Evolutionary conservation across 148 eudicot genomes (phyloP).

Genomic region (Rhododendron henanense): DNA sequence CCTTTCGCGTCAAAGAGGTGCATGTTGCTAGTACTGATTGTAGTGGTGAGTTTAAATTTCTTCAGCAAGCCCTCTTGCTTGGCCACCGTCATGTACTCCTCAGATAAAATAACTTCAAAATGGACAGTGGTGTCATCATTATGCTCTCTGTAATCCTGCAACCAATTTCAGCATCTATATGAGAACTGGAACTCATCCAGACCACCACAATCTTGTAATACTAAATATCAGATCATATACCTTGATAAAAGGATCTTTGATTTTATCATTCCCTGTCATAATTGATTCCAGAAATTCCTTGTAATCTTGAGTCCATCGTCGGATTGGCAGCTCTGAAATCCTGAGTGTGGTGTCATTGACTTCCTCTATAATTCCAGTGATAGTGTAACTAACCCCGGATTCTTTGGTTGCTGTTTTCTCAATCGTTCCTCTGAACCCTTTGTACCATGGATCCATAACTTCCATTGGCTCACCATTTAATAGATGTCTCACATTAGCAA

Average conservation of each 20-base stretch:
- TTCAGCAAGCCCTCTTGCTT: conserved; percentile 85
- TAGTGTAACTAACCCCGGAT: not conserved
- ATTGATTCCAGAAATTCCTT: conserved; percentile 66
- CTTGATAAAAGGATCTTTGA: conserved; percentile 60
- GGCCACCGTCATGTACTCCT: conserved; percentile 46
- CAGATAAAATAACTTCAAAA: conserved; percentile 44
- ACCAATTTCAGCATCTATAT: not conserved
- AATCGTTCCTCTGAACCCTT: conserved; percentile 35
- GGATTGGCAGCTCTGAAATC: conserved; percentile 74
- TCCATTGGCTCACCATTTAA: conserved; percentile 56
- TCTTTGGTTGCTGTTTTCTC: not conserved
- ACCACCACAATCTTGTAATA: not conserved
- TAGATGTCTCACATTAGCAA: conserved; percentile 56
- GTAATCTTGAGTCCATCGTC: conserved; percentile 85
- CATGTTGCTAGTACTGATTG: conserved; percentile 89
- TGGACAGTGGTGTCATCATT: conserved; percentile 42
- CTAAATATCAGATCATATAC: conserved; percentile 16
- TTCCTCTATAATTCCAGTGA: not conserved
- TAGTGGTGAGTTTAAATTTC: conserved; percentile 76
- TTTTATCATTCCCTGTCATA: conserved; percentile 39
- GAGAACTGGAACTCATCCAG: not conserved
- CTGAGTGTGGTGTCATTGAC: not conserved
- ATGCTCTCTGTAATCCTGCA: conserved; percentile 53
- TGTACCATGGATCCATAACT: conserved; percentile 97
- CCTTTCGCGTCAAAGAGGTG: conserved; percentile 81